A percentile compares a stretch with the other conserved stretches of the same genome.
These are phyloP conservation scores for Nephelium lappaceum DNA, from an alignment of 345 rosid genomes.

Conservation along the genomic window DNA sequence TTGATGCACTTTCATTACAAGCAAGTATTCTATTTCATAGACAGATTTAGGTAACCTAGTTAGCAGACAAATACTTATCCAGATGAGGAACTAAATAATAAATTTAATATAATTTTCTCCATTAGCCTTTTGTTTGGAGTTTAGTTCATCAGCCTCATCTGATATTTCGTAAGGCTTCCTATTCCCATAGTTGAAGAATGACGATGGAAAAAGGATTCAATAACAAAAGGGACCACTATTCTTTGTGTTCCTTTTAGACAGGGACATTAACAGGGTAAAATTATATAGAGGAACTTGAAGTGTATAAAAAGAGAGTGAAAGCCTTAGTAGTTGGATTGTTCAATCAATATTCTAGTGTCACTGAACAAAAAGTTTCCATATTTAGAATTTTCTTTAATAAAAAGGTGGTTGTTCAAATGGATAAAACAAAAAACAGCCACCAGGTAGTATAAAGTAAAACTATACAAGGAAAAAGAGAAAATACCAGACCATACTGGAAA, in stretches of 20 bases:
- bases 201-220: neutral
- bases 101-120: neutral
- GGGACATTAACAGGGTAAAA: neutral
- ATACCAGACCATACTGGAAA: conserved; percentile 90
- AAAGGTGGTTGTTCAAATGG: neutral
- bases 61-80: neutral
- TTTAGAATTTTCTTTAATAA: neutral
- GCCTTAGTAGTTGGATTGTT: neutral
- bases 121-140: neutral
- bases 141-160: neutral
- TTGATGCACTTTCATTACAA: neutral
- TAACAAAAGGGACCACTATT: neutral
- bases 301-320: neutral
- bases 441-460: neutral
- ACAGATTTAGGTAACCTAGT: neutral
- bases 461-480: neutral
- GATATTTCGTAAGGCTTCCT: neutral
- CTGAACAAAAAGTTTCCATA: neutral
- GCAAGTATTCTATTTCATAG: neutral
- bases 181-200: neutral
- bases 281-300: neutral
- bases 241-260: neutral
- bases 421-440: neutral
- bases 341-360: neutral
- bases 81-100: neutral